These are phyloP conservation scores for Striga asiatica DNA, from an alignment of 257 asterid genomes.

Conservation along the genomic window DNA sequence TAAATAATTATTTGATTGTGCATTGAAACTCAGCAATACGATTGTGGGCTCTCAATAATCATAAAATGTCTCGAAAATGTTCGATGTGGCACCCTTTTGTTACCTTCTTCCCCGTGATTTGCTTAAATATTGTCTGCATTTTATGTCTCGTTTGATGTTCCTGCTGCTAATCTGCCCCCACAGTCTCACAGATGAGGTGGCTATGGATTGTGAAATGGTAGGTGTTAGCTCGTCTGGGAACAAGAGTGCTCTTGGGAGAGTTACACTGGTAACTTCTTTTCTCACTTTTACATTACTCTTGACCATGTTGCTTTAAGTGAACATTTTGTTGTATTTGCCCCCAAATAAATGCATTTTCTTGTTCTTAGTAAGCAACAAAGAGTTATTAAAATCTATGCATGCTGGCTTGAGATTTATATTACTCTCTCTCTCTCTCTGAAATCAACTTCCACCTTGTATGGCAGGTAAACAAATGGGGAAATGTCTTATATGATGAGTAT, in stretches of 20 bases:
- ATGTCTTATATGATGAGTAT: constrained; percentile 72
- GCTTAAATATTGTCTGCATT: too few relatives aligned
- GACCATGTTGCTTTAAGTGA: background rate
- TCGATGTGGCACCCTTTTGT: too few relatives aligned
- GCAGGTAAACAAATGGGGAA: constrained; percentile 92
- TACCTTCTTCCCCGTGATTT: too few relatives aligned
- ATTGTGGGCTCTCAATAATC: too few relatives aligned
- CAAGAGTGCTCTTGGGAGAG: constrained; percentile 93
- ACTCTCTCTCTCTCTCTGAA: constrained; percentile 17
- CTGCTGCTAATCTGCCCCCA: constrained; percentile 15
- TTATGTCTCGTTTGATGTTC: background rate
- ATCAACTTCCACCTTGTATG: constrained; percentile 13
- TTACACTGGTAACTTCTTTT: constrained; percentile 59
- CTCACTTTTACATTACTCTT: background rate
- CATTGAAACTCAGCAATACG: too few relatives aligned
- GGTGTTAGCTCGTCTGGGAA: constrained; percentile 75
- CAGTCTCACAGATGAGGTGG: constrained; percentile 67
- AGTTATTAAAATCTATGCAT: background rate
- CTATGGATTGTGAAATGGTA: constrained; percentile 99
- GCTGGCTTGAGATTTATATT: constrained; percentile 2
- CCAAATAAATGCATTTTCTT: background rate
- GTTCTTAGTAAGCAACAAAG: background rate
- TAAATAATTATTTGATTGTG: too few relatives aligned
- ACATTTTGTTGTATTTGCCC: background rate
- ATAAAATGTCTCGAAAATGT: too few relatives aligned